Percentiles rank a stretch among this genome's conserved stretches.
These are phyloP conservation scores for Boechera stricta DNA, from an alignment of 345 rosid genomes.

Conservation along the genomic window DNA sequence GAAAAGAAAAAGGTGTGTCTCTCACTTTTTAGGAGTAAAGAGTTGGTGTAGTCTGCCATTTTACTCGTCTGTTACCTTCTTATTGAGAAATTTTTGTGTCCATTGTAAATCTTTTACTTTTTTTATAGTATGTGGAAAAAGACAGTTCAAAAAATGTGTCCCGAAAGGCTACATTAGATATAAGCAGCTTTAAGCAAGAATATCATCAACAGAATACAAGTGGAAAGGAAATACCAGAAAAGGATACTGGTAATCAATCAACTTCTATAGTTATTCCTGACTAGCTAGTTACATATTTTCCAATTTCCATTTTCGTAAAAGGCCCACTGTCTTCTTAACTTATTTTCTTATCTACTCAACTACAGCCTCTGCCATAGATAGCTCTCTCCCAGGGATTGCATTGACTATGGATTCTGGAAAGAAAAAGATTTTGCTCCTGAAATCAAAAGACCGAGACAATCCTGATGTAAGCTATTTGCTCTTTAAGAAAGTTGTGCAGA, in stretches of 20 bases:
- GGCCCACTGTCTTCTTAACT: neutral
- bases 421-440: slow-evolving; percentile 60
- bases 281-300: neutral
- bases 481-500: slow-evolving; percentile 26
- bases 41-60: slow-evolving; percentile 3
- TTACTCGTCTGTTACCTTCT: slow-evolving; percentile 14
- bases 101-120: slow-evolving; percentile 16
- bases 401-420: slow-evolving; percentile 62
- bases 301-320: neutral
- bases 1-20: slow-evolving; percentile 66
- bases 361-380: slow-evolving; percentile 49
- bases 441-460: slow-evolving; percentile 54
- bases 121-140: slow-evolving; percentile 55
- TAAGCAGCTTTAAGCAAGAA: slow-evolving; percentile 46
- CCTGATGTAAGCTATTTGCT: slow-evolving; percentile 52
- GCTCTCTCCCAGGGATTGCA: slow-evolving; percentile 56
- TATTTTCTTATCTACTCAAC: slow-evolving; percentile 11
- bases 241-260: slow-evolving; percentile 46
- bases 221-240: slow-evolving; percentile 47
- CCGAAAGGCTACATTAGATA: slow-evolving; percentile 47
- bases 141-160: slow-evolving; percentile 45
- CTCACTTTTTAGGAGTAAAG: slow-evolving; percentile 10
- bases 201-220: slow-evolving; percentile 44
- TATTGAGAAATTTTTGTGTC: neutral
- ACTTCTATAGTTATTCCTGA: slow-evolving; percentile 1